Evolutionary conservation across 108 stramenopile genomes (phyloP), one percentile per base, ranked within the genome.

Genomic region (Parmales sp.): DNA sequence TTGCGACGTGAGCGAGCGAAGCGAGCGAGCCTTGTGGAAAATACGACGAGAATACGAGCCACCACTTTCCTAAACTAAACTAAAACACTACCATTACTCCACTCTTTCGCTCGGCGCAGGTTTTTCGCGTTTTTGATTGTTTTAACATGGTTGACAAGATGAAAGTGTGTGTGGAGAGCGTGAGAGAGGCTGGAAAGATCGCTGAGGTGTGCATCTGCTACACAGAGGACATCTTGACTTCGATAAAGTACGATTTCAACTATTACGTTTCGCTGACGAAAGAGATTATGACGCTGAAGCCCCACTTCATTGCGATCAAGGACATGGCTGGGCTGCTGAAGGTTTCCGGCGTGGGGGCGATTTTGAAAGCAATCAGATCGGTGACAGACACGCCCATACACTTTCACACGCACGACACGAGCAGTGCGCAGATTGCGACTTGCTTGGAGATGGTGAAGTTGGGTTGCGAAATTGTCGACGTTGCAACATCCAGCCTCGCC

Each of bases 281-380:
- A 29, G 78, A 94, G 74, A 75, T 97, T 46, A 78, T 87, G 8
- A 77, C 68, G 1, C 67, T 79, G 31, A 94, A 93, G 16, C 88
- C 90, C 69, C 94, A 98, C 74, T 88, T 93, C 0, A 82, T 98
- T 41, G 93, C 92, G 34, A 90, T 98, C 68, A 98, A 98, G 78
- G 88, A 97, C 76, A 97, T 97, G 96, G 96, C 96, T 0, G 97
- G 97, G 16, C 76, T 98, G 7, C 79, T 98, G 68, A 95, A 91
- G 70, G 95, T 95, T 16, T 76, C 84, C 45, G 93, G 91, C 13
- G 94, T 91, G 7, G 79, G 69, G 18, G 38, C 84, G 75, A 79
- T 97, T 8, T 82, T 97, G 18, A 65, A 76, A 36, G 82, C 89
- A 3, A 80, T 97, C 31, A 86, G 96, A 0, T 51, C 77, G 41